Evolutionary conservation across 805 yeast genomes (phyloP), one percentile per base, ranked within the genome.

Genomic region (Saturnispora mendoncae): DNA sequence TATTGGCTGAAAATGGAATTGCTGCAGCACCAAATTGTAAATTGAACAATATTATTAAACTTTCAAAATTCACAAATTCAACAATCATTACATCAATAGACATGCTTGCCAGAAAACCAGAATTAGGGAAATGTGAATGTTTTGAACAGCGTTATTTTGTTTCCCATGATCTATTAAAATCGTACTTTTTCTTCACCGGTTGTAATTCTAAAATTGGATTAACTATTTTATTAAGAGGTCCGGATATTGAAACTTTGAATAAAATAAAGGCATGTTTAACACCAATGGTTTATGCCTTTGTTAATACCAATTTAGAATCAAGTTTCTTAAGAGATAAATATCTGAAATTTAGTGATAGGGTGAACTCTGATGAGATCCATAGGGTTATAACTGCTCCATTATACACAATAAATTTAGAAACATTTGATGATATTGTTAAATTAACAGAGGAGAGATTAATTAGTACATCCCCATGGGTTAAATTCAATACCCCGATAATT

Each of bases 1-100:
- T 84, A 46, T 65, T 92, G 18, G 80, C 78, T 35, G 78, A 79
- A 17, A 79, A 85, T 0, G 83, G 83, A 1, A 76, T 92, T 12
- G 77, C 94, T 0, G 97, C 90, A 3, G 81, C 88, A 2, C 75
- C 79, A 30, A 78, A 84, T 48, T 72, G 86, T 44, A 86, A 92
- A 54, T 84, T 84, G 0, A 86, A 78, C 49, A 88, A 87, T 1
- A 72, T 92, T 33, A 82, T 80, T 47, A 68, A 94, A 41, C 71
- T 90, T 4, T 74, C 96, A 0, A 66, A 86, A 41, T 68, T 86
- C 47, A 82, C 95, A 0, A 78, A 76, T 38, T 87, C 94, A 1
- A 96, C 87, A 53, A 78, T 94, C 18, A 82, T 85, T 17, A 77
- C 80, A 17, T 81, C 97, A 0, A 81, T 87, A 40, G 96, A 92